Base-by-base conservation (phyloP, 768 basidiomycete species). In the Lentinula edodes region DNA sequence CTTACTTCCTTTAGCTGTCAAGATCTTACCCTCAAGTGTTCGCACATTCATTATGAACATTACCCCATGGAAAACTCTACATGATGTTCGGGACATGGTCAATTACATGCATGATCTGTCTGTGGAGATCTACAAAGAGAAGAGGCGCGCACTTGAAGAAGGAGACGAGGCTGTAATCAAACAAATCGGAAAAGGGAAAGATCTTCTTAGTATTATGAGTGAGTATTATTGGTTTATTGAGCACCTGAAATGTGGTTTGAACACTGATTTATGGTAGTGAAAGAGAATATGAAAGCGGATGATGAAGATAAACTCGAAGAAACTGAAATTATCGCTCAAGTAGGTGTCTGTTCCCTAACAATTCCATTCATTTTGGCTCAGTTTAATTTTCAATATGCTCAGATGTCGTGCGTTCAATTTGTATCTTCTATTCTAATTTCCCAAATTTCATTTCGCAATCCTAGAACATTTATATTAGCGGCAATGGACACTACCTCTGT, bases 151-250 rank as follows among this genome's bases (percentile, higher is more conserved):
- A 2, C 46, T 80, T 2, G 62, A 61, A 10, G 66, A 68, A 23
- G 76, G 74, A 6, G 76, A 78, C 34, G 71, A 74, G 41, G 73
- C 67, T 2, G 66, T 75, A 3, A 57, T 62, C 13, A 64, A 61
- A 16, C 72, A 75, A 60, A 69, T 75, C 41, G 74, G 73, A 9
- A 70, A 71, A 61, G 77, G 75, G 15, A 78, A 77, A 50, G 81
- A 82, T 64, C 74, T 83, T 20, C 71, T 82, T 64, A 80, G 76
- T 59, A 72, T 80, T 45, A 64, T 82, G 35, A 68, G 81, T 83
- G 63, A 46, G 78, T 66, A 23, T n/a, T 18, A 39, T 16, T 18
- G 3, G 20, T 50, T 42, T 46, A 4, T 32, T 36, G 6, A 39
- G 7, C 5, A 13, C 5, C 32, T 8, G 16, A 16, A n/a, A 23